Evolutionary conservation across 2,329 filamentous ascomycete genomes (phyloP), one percentile per base, ranked within the genome.

Genomic region (Didymellaceae sp.): DNA sequence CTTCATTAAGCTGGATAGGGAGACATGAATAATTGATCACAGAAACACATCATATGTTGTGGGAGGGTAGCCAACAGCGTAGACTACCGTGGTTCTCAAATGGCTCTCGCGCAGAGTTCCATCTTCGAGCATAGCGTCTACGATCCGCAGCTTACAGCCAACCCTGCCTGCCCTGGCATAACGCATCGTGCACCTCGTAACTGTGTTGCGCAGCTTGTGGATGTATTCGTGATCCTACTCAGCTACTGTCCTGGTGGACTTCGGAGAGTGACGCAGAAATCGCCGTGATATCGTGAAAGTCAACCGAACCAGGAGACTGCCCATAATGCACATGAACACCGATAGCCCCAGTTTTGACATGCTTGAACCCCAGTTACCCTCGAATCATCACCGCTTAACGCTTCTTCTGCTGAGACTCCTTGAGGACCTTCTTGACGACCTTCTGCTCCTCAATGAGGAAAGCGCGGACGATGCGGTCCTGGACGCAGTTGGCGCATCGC

Each of bases 391-490:
- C 52, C 61, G 50, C 65, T 71, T 74, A 77, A 59, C 71, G 73
- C 73, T 82, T 85, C 78, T 89, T 89, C 84, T 90, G 89, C 83
- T 96, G 90, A 61, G 84, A 86, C 86, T 97, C 93, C 89, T 97
- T 97, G 78, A 97, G 86, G 74, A 99, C 94, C 90, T 99, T 99
- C 91, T 99, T 99, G 81, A 99, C 94, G 73, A 99, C 97, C 90
- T 99, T 99, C 86, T 99, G 94, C 87, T 99, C 94, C 85, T 99
- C 95, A 67, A 99, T 97, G 78, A 99, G 83, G 88, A 99, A 99
- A 63, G 94, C 94, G 71, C 94, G 91, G 70, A 97, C 91, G 70
- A 99, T 90, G 72, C 94, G 89, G 84, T 99, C 94, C 80, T 93
- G 92, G 70, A 99, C 94, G 80, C 94, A 99, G 86, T 91, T 94